Evolutionary conservation across 2,329 filamentous ascomycete species (phyloP).

Genomic region (Nemania sp.): DNA sequence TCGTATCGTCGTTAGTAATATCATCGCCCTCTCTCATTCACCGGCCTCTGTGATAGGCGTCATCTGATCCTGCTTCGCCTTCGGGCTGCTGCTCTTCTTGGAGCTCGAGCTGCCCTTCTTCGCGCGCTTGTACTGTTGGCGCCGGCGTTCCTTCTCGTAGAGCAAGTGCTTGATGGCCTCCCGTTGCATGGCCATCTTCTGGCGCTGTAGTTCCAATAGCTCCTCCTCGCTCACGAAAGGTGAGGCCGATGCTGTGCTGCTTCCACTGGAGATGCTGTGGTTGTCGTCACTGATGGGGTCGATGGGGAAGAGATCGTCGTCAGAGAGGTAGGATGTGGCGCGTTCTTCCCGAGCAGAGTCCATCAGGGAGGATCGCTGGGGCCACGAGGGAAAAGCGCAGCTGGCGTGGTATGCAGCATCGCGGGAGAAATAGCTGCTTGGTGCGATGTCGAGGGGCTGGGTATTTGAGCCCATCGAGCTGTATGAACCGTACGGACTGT

Average conservation of each 20-base stretch:
- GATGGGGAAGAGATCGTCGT: conserved; percentile 71
- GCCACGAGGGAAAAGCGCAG: conserved; percentile 60
- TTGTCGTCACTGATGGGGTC: conserved; percentile 64
- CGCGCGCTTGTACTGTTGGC: conserved; percentile 51
- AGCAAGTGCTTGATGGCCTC: conserved; percentile 64
- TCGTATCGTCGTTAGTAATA: conserved; percentile 44
- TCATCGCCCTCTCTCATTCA: conserved; percentile 51
- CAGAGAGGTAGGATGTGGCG: conserved; percentile 69
- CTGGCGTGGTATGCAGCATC: conserved; percentile 47
- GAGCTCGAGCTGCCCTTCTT: conserved; percentile 43
- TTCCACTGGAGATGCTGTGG: conserved; percentile 59
- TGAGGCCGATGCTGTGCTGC: conserved; percentile 59
- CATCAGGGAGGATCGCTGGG: conserved; percentile 54
- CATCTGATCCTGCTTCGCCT: conserved; percentile 63
- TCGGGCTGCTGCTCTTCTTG: conserved; percentile 53
- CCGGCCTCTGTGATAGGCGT: conserved; percentile 66
- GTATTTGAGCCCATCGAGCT: conserved; percentile 53
- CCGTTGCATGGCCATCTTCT: conserved; percentile 64
- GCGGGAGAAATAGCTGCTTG: conserved; percentile 48
- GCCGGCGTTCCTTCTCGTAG: conserved; percentile 67
- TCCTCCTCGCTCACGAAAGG: conserved; percentile 59
- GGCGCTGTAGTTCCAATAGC: conserved; percentile 62
- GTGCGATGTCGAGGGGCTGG: conserved; percentile 51
- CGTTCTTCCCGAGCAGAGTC: conserved; percentile 51
- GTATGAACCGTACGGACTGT: conserved; percentile 53